A percentile compares a stretch with the other conserved stretches of the same genome.
phyloP scores from a whole-genome alignment of 2,329 filamentous ascomycete genomes.

The Sporothrix dimorphospora region DNA sequence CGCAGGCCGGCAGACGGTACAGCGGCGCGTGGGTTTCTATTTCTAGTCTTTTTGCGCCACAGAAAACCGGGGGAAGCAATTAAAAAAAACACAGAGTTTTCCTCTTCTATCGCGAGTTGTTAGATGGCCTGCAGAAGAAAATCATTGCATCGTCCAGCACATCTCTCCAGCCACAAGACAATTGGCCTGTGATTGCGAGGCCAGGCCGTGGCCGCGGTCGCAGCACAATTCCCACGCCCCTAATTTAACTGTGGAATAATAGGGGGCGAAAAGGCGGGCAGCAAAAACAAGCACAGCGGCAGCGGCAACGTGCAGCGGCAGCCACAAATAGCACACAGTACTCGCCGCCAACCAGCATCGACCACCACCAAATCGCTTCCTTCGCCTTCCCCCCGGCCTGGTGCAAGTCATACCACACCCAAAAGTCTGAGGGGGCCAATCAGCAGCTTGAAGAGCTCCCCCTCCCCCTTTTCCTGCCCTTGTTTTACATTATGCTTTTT shows the following conservation, averaged over 20 bases:
- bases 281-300: neutral
- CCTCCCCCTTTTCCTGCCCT: neutral
- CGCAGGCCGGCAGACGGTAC: neutral
- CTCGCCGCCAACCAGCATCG: neutral
- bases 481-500: constrained; percentile 24
- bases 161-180: constrained; percentile 13
- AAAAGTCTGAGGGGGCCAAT: constrained; percentile 32
- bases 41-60: neutral
- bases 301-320: constrained; percentile 4
- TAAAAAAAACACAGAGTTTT: neutral
- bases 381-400: constrained; percentile 5
- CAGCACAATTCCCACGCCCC: neutral
- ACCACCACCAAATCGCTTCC: constrained; percentile 18
- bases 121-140: neutral
- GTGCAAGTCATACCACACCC: constrained; percentile 19
- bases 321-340: constrained; percentile 23
- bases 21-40: constrained; percentile 18
- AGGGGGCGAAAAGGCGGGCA: neutral
- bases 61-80: neutral
- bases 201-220: neutral
- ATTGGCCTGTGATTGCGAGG: constrained; percentile 5
- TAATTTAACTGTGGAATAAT: neutral
- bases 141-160: neutral
- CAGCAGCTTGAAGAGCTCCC: constrained; percentile 31
- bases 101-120: neutral